These are phyloP conservation scores for Xylaria nigripes DNA, from an alignment of 495 filamentous ascomycete genomes.

Conservation along the genomic window DNA sequence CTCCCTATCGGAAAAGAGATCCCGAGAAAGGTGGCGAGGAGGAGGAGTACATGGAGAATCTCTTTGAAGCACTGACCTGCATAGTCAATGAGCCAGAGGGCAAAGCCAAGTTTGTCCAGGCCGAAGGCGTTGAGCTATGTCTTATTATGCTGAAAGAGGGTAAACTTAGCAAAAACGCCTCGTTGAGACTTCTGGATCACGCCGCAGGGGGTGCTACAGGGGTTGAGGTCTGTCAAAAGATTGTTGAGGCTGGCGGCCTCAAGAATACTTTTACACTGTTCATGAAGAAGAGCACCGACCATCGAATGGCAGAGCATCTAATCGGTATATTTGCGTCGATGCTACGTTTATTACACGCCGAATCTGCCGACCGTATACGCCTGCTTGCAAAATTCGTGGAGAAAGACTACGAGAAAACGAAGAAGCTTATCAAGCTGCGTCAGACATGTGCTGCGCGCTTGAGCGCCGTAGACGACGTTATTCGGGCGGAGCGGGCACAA, in stretches of 20 bases:
- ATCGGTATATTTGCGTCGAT: slow-evolving; percentile 83
- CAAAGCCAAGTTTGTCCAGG: slow-evolving; percentile 76
- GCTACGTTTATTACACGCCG: slow-evolving; percentile 67
- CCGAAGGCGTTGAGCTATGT: slow-evolving; percentile 84
- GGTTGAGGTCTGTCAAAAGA: slow-evolving; percentile 54
- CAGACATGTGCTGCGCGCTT: slow-evolving; percentile 62
- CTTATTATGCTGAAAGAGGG: slow-evolving; percentile 71
- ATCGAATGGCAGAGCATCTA: slow-evolving; percentile 68
- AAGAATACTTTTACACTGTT: slow-evolving; percentile 80
- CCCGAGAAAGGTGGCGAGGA: slow-evolving; percentile 81
- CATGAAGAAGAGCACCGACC: slow-evolving; percentile 78
- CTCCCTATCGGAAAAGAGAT: slow-evolving; percentile 83
- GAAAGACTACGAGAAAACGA: slow-evolving; percentile 81
- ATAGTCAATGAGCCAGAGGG: slow-evolving; percentile 67
- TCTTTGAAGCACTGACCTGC: slow-evolving; percentile 78
- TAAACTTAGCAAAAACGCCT: slow-evolving; percentile 69
- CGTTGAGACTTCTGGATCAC: slow-evolving; percentile 78
- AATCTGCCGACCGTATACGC: slow-evolving; percentile 72
- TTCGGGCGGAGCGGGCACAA: slow-evolving; percentile 46
- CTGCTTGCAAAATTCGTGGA: slow-evolving; percentile 92
- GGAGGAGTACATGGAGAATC: slow-evolving; percentile 88
- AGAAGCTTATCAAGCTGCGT: slow-evolving; percentile 59
- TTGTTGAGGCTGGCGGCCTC: slow-evolving; percentile 79
- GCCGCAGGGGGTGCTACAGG: slow-evolving; percentile 54
- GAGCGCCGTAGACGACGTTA: slow-evolving; percentile 55